These are phyloP conservation scores for Candida sakaeoensis DNA, from an alignment of 805 yeast genomes.

Conservation along the genomic window DNA sequence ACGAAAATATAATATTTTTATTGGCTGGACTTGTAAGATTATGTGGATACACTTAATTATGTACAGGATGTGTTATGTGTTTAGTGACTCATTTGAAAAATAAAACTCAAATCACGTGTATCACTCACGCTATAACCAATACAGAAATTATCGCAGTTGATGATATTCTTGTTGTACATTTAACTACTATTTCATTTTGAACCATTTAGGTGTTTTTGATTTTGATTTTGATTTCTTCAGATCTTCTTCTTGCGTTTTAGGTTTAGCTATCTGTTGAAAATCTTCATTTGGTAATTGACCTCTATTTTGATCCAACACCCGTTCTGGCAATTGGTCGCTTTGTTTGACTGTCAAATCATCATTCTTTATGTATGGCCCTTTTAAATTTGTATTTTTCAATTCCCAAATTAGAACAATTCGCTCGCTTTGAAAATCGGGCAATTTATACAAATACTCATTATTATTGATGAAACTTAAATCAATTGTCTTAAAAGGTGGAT, in stretches of 20 bases:
- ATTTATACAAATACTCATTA: slow-evolving; percentile 20
- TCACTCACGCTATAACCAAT: not conserved
- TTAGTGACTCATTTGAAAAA: too few species aligned
- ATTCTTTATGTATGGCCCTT: slow-evolving; percentile 27
- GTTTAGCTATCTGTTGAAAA: not conserved
- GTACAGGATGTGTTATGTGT: not conserved
- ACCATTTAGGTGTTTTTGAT: slow-evolving; percentile 23
- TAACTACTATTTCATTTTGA: slow-evolving; percentile 16
- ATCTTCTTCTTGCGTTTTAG: slow-evolving; percentile 3
- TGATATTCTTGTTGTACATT: too few species aligned
- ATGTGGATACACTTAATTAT: slow-evolving; percentile 1
- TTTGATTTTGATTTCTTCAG: not conserved
- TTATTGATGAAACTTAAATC: slow-evolving; percentile 26
- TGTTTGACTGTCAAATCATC: slow-evolving; percentile 17
- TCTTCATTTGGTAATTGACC: slow-evolving; percentile 29
- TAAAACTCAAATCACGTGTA: too few species aligned
- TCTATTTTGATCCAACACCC: slow-evolving; percentile 30
- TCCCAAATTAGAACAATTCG: slow-evolving; percentile 37
- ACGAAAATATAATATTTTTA: not conserved
- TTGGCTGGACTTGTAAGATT: slow-evolving; percentile 1
- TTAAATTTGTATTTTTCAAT: slow-evolving; percentile 8
- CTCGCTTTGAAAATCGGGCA: slow-evolving; percentile 29
- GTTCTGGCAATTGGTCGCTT: slow-evolving; percentile 32
- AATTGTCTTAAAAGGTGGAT: slow-evolving; percentile 36
- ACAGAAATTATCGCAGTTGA: too few species aligned